These are phyloP conservation scores for Cladosporium austrohemisphaericum DNA, from an alignment of 2,329 filamentous ascomycete species.

Conservation along the genomic window DNA sequence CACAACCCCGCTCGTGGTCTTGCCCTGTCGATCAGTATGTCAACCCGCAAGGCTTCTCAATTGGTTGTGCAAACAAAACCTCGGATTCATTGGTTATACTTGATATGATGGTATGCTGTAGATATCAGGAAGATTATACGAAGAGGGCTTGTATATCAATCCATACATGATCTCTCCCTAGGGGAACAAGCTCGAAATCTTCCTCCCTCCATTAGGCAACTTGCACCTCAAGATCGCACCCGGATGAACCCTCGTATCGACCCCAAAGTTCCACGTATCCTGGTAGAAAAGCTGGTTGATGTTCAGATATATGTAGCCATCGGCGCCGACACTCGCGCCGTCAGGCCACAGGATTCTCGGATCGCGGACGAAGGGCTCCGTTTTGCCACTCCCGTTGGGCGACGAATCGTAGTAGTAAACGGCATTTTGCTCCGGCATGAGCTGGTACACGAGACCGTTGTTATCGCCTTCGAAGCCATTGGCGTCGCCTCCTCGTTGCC, in stretches of 20 bases:
- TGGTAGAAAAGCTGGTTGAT: slow-evolving; percentile 50
- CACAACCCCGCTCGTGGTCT: slow-evolving; percentile 1
- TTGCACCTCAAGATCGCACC: slow-evolving; percentile 45
- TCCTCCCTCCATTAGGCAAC: slow-evolving; percentile 39
- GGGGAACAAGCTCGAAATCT: slow-evolving; percentile 32
- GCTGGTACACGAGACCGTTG: slow-evolving; percentile 44
- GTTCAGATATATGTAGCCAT: slow-evolving; percentile 48
- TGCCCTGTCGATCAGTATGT: slow-evolving; percentile 6
- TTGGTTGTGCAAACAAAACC: no score
- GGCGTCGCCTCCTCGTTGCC: slow-evolving; percentile 44
- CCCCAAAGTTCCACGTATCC: slow-evolving; percentile 46
- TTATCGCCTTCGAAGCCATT: slow-evolving; percentile 46
- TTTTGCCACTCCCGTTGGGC: slow-evolving; percentile 28
- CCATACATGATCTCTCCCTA: neutral
- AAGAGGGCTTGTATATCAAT: no score
- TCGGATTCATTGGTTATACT: neutral
- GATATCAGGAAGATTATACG: no score
- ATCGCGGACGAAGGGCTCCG: slow-evolving; percentile 39
- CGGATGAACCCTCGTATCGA: slow-evolving; percentile 41
- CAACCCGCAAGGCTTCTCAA: neutral
- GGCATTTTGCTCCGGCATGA: slow-evolving; percentile 46
- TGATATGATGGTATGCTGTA: no score
- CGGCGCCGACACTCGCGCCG: slow-evolving; percentile 39
- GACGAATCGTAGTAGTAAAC: slow-evolving; percentile 44
- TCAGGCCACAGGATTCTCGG: slow-evolving; percentile 45